Evolutionary conservation across 495 filamentous ascomycete species (phyloP).

Genomic region (Podospora pseudoanserina): DNA sequence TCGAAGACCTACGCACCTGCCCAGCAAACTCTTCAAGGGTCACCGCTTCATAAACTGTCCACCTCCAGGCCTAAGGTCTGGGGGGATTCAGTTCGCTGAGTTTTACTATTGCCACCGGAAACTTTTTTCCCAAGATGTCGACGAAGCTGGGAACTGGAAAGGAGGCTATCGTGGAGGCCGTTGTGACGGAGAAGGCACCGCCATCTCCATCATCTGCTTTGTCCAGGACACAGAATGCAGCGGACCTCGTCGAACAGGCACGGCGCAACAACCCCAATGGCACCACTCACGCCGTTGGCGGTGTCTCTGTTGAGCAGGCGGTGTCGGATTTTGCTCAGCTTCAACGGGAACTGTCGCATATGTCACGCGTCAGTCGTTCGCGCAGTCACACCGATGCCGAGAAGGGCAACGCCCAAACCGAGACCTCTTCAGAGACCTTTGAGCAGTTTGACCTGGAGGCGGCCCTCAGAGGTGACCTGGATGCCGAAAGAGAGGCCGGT

Average conservation of each 20-base stretch:
- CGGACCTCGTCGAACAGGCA: slow-evolving; percentile 44
- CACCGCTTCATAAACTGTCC: neutral
- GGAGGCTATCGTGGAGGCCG: neutral
- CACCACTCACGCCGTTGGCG: slow-evolving; percentile 42
- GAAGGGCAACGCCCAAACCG: slow-evolving; percentile 48
- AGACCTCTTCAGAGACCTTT: slow-evolving; percentile 41
- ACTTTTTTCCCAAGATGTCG: neutral
- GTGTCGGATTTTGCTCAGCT: slow-evolving; percentile 75
- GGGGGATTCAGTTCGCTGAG: neutral
- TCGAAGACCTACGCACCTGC: neutral
- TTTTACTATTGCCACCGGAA: neutral
- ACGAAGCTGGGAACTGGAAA: neutral
- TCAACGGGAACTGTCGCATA: slow-evolving; percentile 64
- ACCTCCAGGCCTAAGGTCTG: neutral
- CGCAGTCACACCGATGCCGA: slow-evolving; percentile 35
- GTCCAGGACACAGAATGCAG: slow-evolving; percentile 36
- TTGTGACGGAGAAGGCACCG: neutral
- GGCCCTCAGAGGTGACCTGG: slow-evolving; percentile 63
- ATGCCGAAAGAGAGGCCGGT: slow-evolving; percentile 67
- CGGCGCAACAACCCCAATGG: slow-evolving; percentile 52
- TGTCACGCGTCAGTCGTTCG: slow-evolving; percentile 54
- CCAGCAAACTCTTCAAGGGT: neutral
- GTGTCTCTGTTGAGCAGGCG: slow-evolving; percentile 65
- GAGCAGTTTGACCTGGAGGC: slow-evolving; percentile 70
- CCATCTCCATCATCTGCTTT: slow-evolving; percentile 37